Conservation (phyloP, 2,329 filamentous ascomycete genomes). For the Lojkania enalia region DNA sequence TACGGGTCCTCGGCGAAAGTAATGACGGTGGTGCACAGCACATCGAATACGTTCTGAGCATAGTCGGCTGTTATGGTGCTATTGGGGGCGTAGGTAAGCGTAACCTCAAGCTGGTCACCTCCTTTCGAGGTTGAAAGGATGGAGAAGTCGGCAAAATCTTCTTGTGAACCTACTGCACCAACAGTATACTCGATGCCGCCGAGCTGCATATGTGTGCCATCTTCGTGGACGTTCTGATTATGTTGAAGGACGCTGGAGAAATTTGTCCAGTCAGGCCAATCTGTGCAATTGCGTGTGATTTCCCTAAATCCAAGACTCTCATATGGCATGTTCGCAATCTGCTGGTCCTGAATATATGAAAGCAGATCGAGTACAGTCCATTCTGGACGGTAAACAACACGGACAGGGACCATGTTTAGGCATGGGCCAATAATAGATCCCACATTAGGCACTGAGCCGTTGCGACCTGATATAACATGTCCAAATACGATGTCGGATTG, state of each 20-base stretch:
- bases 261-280: constrained; percentile 44
- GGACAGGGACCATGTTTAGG: constrained; percentile 49
- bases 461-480: constrained; percentile 48
- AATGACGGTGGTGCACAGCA: constrained; percentile 32
- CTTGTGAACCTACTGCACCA: constrained; percentile 33
- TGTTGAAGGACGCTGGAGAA: constrained; percentile 42
- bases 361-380: constrained; percentile 47
- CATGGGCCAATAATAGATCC: constrained; percentile 48
- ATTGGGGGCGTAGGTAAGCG: constrained; percentile 37
- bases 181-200: constrained; percentile 34
- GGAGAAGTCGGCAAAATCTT: constrained; percentile 41
- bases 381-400: constrained; percentile 39
- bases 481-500: constrained; percentile 49
- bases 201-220: constrained; percentile 55
- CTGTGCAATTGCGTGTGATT: constrained; percentile 40
- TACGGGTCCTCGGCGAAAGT: constrained; percentile 34
- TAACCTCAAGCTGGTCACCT: constrained; percentile 31
- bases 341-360: constrained; percentile 48
- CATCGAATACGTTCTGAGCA: constrained; percentile 51
- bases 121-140: constrained; percentile 30
- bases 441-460: constrained; percentile 40
- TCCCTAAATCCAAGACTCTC: constrained; percentile 40
- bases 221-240: constrained; percentile 34
- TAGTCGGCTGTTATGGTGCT: constrained; percentile 57
- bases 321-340: constrained; percentile 45